Percentiles rank a stretch among this genome's conserved stretches.
Evolutionary conservation across 495 filamentous ascomycete species (phyloP).

Genomic region (Achaetomiella virescens): DNA sequence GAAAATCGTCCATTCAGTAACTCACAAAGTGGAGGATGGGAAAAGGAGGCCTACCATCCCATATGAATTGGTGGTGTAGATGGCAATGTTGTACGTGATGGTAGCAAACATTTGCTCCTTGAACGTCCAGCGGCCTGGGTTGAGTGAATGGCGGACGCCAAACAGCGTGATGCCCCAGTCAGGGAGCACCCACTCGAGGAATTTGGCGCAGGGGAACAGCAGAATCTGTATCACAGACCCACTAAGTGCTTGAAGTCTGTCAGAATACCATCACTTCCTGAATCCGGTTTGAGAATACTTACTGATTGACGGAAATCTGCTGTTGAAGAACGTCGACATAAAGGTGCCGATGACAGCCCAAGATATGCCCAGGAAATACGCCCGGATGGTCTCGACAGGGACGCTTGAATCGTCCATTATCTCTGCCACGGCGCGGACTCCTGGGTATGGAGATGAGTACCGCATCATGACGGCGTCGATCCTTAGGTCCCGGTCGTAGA

Average conservation of each 20-base stretch:
- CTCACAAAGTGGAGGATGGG: background rate
- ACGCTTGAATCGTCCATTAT: conserved; percentile 28
- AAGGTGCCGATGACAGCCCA: conserved; percentile 36
- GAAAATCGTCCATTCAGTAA: background rate
- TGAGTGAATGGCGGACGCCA: conserved; percentile 29
- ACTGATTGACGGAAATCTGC: conserved; percentile 32
- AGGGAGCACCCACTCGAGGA: conserved; percentile 24
- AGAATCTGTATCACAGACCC: conserved; percentile 37
- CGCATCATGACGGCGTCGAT: conserved; percentile 35
- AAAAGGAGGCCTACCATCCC: conserved; percentile 19
- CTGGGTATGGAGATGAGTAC: conserved; percentile 40
- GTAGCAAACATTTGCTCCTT: conserved; percentile 43
- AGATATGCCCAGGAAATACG: conserved; percentile 36
- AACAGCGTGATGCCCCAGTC: conserved; percentile 28
- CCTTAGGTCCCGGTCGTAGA: conserved; percentile 34
- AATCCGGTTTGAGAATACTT: background rate
- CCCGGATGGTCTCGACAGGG: conserved; percentile 35
- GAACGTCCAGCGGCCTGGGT: conserved; percentile 39
- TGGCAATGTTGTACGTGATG: conserved; percentile 31
- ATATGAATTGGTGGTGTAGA: conserved; percentile 30
- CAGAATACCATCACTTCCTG: background rate
- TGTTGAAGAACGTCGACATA: conserved; percentile 38
- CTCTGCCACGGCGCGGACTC: conserved; percentile 40
- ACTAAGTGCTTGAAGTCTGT: conserved; percentile 19
- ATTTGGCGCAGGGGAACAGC: conserved; percentile 32